phyloP scores from a whole-genome alignment of 1,284 basidiomycete species.

The Porodaedalea pini region DNA sequence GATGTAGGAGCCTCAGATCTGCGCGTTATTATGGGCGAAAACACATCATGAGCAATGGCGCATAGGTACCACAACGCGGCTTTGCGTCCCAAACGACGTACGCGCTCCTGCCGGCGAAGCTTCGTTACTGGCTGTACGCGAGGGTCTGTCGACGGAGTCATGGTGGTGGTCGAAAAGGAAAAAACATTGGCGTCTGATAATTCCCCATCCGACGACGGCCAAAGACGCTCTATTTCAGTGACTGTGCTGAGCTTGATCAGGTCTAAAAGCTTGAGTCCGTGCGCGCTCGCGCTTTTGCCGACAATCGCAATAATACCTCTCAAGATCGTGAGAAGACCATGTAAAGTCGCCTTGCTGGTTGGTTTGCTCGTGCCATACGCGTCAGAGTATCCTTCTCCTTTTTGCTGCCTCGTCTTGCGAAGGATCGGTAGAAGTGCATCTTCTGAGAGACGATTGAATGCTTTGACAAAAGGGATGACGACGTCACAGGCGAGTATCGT shows the following conservation, averaged over 20 bases:
- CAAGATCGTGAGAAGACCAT: background rate
- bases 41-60: slow-evolving; percentile 33
- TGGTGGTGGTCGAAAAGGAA: background rate
- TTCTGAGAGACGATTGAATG: background rate
- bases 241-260: slow-evolving; percentile 1
- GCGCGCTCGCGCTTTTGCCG: background rate
- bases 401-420: background rate
- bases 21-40: background rate
- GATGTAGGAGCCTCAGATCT: background rate
- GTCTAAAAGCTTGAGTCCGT: background rate
- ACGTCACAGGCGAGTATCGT: slow-evolving; percentile 1
- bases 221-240: slow-evolving; percentile 10
- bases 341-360: background rate
- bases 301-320: background rate
- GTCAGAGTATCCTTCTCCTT: background rate
- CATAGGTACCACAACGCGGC: slow-evolving; percentile 56
- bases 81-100: slow-evolving; percentile 43
- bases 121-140: background rate
- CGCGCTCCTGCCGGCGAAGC: slow-evolving; percentile 24
- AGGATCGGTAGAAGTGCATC: background rate
- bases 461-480: slow-evolving; percentile 8
- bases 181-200: background rate
- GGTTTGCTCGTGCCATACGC: too few relatives aligned
- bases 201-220: background rate
- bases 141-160: background rate